Evolutionary conservation across 164 flowering plant species (phyloP).

Genomic region (Dillenia suffruticosa): DNA sequence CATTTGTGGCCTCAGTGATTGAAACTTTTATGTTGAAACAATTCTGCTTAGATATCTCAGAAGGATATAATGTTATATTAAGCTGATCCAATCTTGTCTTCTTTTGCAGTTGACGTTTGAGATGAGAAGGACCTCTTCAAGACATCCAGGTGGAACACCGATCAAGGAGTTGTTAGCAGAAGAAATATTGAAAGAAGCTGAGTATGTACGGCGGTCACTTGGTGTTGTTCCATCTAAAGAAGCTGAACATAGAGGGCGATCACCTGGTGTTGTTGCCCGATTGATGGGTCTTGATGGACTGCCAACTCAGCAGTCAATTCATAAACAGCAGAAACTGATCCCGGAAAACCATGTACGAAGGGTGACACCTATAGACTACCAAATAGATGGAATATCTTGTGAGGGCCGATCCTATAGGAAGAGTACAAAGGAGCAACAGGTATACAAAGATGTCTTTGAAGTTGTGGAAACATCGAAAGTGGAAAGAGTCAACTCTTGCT

Average conservation of each 20-base stretch:
- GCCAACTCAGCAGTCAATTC: conserved; percentile 51
- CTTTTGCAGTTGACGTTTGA: conserved; percentile 28
- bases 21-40: background rate
- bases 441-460: conserved; percentile 90
- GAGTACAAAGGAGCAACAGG: conserved; percentile 44
- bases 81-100: background rate
- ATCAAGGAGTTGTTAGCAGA: conserved; percentile 63
- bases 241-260: conserved; percentile 43
- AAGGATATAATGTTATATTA: background rate
- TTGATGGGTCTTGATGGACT: conserved; percentile 88
- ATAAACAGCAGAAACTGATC: conserved; percentile 31
- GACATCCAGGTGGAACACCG: conserved; percentile 31
- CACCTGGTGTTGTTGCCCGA: conserved; percentile 78
- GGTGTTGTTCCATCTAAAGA: conserved; percentile 75
- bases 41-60: background rate
- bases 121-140: conserved; percentile 23
- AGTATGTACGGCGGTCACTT: conserved; percentile 53
- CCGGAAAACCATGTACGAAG: conserved; percentile 22
- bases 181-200: conserved; percentile 64
- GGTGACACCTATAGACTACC: conserved; percentile 19
- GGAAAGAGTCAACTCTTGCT: conserved; percentile 7
- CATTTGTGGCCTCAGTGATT: background rate
- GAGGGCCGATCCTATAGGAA: conserved; percentile 34
- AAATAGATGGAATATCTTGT: conserved; percentile 14
- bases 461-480: conserved; percentile 39